Evolutionary conservation across 768 basidiomycete species (phyloP), one percentile per base, ranked within the genome.

Genomic region (Pulveroboletus frians): DNA sequence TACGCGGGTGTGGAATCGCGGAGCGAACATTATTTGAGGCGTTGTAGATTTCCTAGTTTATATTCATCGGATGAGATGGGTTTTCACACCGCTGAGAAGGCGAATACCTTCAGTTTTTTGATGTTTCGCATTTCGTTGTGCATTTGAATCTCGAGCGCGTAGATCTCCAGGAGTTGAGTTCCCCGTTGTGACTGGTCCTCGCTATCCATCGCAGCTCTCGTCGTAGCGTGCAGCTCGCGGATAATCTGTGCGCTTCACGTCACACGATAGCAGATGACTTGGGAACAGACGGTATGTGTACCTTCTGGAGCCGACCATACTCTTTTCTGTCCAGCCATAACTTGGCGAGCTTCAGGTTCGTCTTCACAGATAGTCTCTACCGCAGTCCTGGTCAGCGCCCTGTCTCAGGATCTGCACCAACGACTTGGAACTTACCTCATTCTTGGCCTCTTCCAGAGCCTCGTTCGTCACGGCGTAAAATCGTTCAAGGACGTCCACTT

Each of bases 91-190:
- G n/a, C 11, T 29, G 30, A 20, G 21, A 43, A 20, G 30, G 36
- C 13, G 5, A 9, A 51, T 53, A 88, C 93, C 78, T 97, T 95
- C 42, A 97, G 77, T 68, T 97, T 97, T 74, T 94, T 94, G 72
- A 85, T 86, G 62, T 99, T 96, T 57, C 88, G 82, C 56, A 85
- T 89, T 69, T 97, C 94, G 58, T 93, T 94, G 72, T 97, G 93
- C 96, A 99, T 99, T 65, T 98, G 94, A 49, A 99, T 99, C 68
- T 99, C 96, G 36, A 98, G 82, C 1, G 96, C 95, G 60, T 97
- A 97, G 34, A 98, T 92, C 69, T 99, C 96, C 23, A 98, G 78
- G 9, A 98, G 76, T 54, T 96, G 85, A 1, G 95, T 96, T 11
- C 94, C 94, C 43, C 88, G 84, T 66, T 96, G 94, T 39, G 95